These are phyloP conservation scores for Paraphoma chrysanthemicola DNA, from an alignment of 2,329 filamentous ascomycete genomes.

Conservation along the genomic window DNA sequence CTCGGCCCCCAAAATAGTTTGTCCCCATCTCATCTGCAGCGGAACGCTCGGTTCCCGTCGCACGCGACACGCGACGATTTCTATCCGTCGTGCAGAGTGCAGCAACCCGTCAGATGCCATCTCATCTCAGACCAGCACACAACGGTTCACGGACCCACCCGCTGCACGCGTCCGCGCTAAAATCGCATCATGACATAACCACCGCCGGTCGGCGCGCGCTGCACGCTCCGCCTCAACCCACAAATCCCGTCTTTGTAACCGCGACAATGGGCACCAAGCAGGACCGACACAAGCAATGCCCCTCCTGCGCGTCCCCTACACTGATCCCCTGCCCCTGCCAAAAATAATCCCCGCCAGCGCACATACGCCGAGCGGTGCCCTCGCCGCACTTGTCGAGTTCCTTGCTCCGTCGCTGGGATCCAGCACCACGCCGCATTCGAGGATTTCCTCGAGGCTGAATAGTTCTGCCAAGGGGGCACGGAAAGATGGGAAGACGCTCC, in stretches of 20 bases:
- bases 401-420: constrained; percentile 58
- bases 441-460: constrained; percentile 5
- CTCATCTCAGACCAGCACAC: constrained; percentile 4
- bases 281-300: constrained; percentile 55
- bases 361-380: constrained; percentile 71
- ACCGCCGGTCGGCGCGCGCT: not conserved
- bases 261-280: constrained; percentile 1
- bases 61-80: not conserved
- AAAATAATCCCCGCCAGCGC: constrained; percentile 77
- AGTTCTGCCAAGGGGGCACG: not conserved
- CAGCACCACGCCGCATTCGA: constrained; percentile 1
- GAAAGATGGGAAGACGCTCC: constrained; percentile 63
- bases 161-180: not conserved
- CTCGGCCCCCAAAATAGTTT: constrained; percentile 17
- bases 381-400: constrained; percentile 79
- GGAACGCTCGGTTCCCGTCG: not conserved
- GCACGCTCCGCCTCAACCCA: not conserved
- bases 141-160: not conserved
- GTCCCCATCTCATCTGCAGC: constrained; percentile 3
- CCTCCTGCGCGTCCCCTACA: constrained; percentile 90
- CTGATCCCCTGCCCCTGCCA: constrained; percentile 78
- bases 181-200: constrained; percentile 7
- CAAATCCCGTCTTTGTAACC: not conserved
- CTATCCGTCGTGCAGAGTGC: not conserved
- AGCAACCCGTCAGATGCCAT: not conserved